Evolutionary conservation across 2,329 filamentous ascomycete species (phyloP).

Genomic region (Botryotinia calthae): DNA sequence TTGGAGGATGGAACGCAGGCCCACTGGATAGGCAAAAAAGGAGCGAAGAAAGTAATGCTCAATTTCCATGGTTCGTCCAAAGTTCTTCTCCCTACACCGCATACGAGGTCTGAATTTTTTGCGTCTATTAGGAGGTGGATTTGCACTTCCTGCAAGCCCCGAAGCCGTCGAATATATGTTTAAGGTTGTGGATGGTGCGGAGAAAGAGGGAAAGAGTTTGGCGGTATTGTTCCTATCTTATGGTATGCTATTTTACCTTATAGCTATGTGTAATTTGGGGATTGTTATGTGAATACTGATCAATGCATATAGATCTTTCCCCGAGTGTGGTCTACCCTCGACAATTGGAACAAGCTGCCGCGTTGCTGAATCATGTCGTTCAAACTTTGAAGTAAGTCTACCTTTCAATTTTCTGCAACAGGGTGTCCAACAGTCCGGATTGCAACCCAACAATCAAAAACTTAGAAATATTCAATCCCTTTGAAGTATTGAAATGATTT

Average conservation of each 20-base stretch:
- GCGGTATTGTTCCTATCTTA: slow-evolving; percentile 56
- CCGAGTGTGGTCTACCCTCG: slow-evolving; percentile 46
- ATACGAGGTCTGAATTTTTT: background rate
- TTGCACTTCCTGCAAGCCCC: slow-evolving; percentile 46
- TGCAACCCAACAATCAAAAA: background rate
- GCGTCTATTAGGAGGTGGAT: slow-evolving; percentile 51
- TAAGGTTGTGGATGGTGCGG: slow-evolving; percentile 32
- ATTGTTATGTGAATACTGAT: background rate
- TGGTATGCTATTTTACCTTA: slow-evolving; percentile 35
- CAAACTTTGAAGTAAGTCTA: slow-evolving; percentile 32
- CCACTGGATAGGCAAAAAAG: slow-evolving; percentile 46
- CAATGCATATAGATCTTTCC: slow-evolving; percentile 43
- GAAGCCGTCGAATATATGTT: slow-evolving; percentile 47
- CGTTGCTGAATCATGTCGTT: slow-evolving; percentile 45
- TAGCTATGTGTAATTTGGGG: background rate
- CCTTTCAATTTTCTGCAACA: slow-evolving; percentile 43
- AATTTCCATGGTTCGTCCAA: slow-evolving; percentile 45
- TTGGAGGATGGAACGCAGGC: slow-evolving; percentile 43
- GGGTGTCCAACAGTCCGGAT: slow-evolving; percentile 28
- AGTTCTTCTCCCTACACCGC: background rate
- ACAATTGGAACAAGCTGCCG: slow-evolving; percentile 48
- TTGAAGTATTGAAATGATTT: background rate
- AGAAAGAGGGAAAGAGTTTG: slow-evolving; percentile 45
- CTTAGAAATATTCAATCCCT: background rate
- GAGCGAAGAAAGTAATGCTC: slow-evolving; percentile 43